Base-by-base conservation (phyloP, 805 yeast genomes). In the Wickerhamiella galacta region DNA sequence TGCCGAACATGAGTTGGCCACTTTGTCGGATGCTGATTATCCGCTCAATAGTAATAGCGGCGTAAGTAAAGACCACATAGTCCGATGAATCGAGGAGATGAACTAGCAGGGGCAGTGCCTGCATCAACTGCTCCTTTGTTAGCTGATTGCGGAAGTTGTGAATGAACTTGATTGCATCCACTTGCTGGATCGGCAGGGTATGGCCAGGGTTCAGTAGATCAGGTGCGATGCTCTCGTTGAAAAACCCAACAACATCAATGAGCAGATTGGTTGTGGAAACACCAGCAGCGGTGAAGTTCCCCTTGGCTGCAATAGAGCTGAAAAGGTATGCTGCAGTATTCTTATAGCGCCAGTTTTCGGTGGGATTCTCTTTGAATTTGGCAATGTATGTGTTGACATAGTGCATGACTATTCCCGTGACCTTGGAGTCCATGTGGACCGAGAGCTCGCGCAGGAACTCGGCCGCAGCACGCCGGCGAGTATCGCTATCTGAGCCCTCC, bases 401-500 rank as follows among this genome's bases (percentile, higher is more conserved):
- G 4, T 52, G 54, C 72, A 78, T 66, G 16, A 83, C 81, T 2
- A 77, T 70, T 33, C 66, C 64, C 0, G 96, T 85, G 17, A 81
- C 76, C 18, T 71, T 53, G 23, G 68, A 66, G 44, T 83, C 83
- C 49, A 80, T 73, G 34, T 72, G 75, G 30, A 73, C 79, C 45
- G 83, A 81, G 44, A 90, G 64, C 45, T 82, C 93, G 40, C 92
- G 70, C 43, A 90, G 60, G 48, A 90, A 83, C 47, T 82, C 95
- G 2, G 93, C 80, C n/a, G 95, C 74, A 0, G 94, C 73, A 45
- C 92, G 72, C 54, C 95, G 68, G 55, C 99, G 70, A 1, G 95
- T 76, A 49, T 85, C 96, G 10, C 77, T 69, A 51, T 87, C 96
- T 0, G 93, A 75, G 4, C 96, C 96, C 56, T 92, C 98, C 29